A percentile compares a stretch with the other conserved stretches of the same genome.
These are phyloP conservation scores for Picea abies DNA, from an alignment of 83 land plant species.

Conservation along the genomic window DNA sequence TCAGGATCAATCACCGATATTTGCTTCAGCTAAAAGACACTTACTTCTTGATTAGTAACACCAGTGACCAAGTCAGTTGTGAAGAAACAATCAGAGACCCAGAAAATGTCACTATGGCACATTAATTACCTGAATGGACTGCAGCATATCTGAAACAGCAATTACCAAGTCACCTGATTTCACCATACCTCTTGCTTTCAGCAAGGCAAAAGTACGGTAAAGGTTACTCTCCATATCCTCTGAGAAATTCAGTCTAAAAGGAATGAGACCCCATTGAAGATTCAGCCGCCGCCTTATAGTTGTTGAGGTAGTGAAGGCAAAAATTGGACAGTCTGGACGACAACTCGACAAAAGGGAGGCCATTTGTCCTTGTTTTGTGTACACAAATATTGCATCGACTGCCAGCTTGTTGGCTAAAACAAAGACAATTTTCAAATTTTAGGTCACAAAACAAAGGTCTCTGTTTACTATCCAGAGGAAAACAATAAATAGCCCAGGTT, in stretches of 20 bases:
- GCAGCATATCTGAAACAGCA: slow-evolving; percentile 95
- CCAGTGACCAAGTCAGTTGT: no score
- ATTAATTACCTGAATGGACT: slow-evolving; percentile 92
- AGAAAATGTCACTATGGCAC: slow-evolving; percentile 49
- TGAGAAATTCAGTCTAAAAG: slow-evolving; percentile 82
- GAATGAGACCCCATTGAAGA: slow-evolving; percentile 95
- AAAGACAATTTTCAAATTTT: not conserved
- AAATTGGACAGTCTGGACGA: slow-evolving; percentile 93
- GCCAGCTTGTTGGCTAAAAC: slow-evolving; percentile 86
- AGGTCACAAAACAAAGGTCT: not conserved
- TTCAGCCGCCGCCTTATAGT: slow-evolving; percentile 77
- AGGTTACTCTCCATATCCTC: slow-evolving; percentile 96
- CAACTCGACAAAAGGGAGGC: slow-evolving; percentile 79
- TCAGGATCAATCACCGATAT: no score
- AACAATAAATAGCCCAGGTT: not conserved
- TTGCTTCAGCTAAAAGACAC: no score
- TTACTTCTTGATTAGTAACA: no score
- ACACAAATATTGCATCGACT: slow-evolving; percentile 94
- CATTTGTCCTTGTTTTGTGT: slow-evolving; percentile 81
- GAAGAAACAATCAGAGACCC: not conserved
- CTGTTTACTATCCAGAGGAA: not conserved
- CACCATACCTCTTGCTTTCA: slow-evolving; percentile 93
- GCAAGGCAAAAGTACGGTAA: slow-evolving; percentile 76
- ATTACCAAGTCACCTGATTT: slow-evolving; percentile 89
- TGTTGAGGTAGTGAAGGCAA: slow-evolving; percentile 83